Evolutionary conservation across 805 yeast genomes (phyloP).

Genomic region (Dipodascus geniculatus): DNA sequence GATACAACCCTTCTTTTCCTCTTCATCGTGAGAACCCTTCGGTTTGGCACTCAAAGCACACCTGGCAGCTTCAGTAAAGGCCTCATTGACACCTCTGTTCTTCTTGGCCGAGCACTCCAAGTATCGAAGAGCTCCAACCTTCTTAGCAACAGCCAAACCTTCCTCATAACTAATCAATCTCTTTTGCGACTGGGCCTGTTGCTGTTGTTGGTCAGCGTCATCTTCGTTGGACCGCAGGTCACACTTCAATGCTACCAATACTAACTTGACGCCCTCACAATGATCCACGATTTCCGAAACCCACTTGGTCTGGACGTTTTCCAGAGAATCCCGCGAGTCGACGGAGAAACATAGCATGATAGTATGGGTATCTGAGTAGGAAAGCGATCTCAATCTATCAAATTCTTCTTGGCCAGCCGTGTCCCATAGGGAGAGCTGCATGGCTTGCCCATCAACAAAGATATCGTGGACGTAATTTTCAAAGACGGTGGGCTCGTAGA

Average conservation of each 20-base stretch:
- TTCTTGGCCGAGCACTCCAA: conserved; percentile 94
- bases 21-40: conserved; percentile 39
- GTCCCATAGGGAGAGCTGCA: conserved; percentile 92
- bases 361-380: conserved; percentile 92
- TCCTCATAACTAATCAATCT: conserved; percentile 77
- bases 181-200: conserved; percentile 13
- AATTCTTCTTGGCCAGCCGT: conserved; percentile 99
- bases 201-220: conserved; percentile 20
- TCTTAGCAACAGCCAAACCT: conserved; percentile 85
- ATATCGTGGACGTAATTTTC: conserved; percentile 96
- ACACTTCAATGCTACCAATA: conserved; percentile 88
- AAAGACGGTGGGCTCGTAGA: conserved; percentile 95
- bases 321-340: conserved; percentile 88
- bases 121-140: conserved; percentile 87
- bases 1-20: conserved; percentile 16
- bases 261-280: conserved; percentile 91
- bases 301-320: conserved; percentile 93
- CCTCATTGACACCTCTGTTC: conserved; percentile 97
- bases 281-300: conserved; percentile 94
- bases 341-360: conserved; percentile 93
- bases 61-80: conserved; percentile 96
- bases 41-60: conserved; percentile 87
- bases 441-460: conserved; percentile 86
- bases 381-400: conserved; percentile 82
- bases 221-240: conserved; percentile 71